Evolutionary conservation across 2,329 filamentous ascomycete species (phyloP).

Genomic region (Nigrospora oryzae): DNA sequence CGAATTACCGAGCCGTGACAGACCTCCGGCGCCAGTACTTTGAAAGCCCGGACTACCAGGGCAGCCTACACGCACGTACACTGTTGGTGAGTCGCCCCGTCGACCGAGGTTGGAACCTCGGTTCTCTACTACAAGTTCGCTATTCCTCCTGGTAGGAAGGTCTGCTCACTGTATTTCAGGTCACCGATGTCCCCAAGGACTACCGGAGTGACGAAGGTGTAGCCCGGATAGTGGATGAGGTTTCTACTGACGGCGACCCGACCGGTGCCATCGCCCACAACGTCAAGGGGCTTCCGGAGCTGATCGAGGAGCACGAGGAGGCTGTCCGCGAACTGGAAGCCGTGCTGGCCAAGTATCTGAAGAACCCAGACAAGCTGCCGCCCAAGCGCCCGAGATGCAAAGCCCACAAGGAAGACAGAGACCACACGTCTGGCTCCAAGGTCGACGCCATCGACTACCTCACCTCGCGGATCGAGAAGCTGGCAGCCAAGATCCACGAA

Average conservation of each 20-base stretch:
- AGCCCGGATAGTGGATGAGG: constrained; percentile 69
- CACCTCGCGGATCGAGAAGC: constrained; percentile 70
- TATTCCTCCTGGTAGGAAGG: too few relatives aligned
- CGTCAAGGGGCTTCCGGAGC: constrained; percentile 76
- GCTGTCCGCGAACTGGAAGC: constrained; percentile 76
- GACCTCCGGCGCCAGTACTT: constrained; percentile 71
- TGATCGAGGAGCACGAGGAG: constrained; percentile 78
- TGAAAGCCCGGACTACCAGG: constrained; percentile 78
- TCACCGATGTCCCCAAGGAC: constrained; percentile 78
- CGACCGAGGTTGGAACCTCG: too few relatives aligned
- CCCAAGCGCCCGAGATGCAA: constrained; percentile 68
- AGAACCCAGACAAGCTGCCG: constrained; percentile 75
- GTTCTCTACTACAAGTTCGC: too few relatives aligned
- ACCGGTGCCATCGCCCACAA: constrained; percentile 82
- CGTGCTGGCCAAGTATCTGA: constrained; percentile 82
- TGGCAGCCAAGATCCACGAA: constrained; percentile 79
- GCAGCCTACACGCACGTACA: constrained; percentile 70
- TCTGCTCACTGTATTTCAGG: constrained; percentile 29
- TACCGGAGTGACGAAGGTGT: constrained; percentile 79
- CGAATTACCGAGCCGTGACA: constrained; percentile 75
- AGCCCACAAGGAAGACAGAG: constrained; percentile 72
- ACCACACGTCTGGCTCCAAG: constrained; percentile 59
- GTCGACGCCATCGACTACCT: constrained; percentile 93
- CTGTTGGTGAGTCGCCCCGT: constrained; percentile 44
- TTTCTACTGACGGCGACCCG: constrained; percentile 54